Base-by-base conservation (phyloP, 345 rosid genomes). In the Physaria fendleri region DNA sequence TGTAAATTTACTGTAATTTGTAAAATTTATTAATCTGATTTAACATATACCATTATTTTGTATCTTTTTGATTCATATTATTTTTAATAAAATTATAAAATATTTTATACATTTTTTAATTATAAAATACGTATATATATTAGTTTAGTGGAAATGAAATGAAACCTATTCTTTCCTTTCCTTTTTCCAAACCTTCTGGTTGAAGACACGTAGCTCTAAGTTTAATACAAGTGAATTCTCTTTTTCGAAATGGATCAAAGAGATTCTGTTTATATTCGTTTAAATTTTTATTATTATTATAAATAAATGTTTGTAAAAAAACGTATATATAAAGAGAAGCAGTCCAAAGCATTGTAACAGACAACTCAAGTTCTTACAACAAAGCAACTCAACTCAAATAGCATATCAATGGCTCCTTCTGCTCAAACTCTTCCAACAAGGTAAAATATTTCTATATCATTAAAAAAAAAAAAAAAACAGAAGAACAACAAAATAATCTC, bases 351-450 rank as follows among this genome's bases (percentile, higher is more conserved):
- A 28, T 5, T 6, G 8, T 10, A 2, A 25, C 18, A 55, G 49
- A 41, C 45, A 30, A 40, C 46, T 43, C 37, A 34, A 44, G 11
- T 24, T 38, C 66, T 47, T 38, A 62, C 39, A 20, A 16, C 33
- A 30, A 48, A 52, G 21, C 43, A 39, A 39, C 41, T 56, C 56
- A 17, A 20, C 56, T 65, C 38, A 27, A 35, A 55, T 47, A 30
- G 38, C 24, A 50, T 33, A 41, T 59, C 39, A 0, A 67, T 67
- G 72, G 72, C 72, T 67, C 72, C 72, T 59, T 48, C 59, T 49
- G 59, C 23, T 14, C 53, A 24, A 33, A 12, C 59, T 59, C 53
- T 42, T 40, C 44, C 58, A 15, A 28, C 52, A 40, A 66, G 56
- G 71, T 56, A 66, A 7, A 20, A 38, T 11, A n/a, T 28, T 8